A percentile compares a stretch with the other conserved stretches of the same genome.
Evolutionary conservation across 805 yeast species (phyloP).

Genomic region (Starmerella stellata): DNA sequence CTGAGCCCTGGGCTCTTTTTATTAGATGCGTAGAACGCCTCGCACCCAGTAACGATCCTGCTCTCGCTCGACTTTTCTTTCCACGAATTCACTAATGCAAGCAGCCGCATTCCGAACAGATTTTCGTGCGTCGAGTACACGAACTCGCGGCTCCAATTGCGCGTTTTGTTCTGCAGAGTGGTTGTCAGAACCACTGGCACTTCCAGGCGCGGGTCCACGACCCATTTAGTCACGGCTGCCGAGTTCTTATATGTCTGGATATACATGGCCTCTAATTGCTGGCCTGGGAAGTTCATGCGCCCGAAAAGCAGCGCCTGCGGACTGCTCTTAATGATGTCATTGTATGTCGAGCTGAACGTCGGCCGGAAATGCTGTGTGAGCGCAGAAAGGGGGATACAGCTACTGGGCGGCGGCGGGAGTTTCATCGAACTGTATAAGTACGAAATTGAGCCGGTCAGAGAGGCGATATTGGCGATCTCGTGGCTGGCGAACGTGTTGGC

Average conservation of each 20-base stretch:
- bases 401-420: conserved; percentile 29
- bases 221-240: conserved; percentile 57
- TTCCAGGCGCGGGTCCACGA: conserved; percentile 43
- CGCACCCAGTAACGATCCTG: conserved; percentile 60
- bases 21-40: conserved; percentile 69
- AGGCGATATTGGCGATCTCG: conserved; percentile 43
- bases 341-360: background rate
- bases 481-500: conserved; percentile 54
- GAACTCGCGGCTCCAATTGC: conserved; percentile 50
- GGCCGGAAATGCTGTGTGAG: conserved; percentile 16
- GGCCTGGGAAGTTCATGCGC: conserved; percentile 71
- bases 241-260: conserved; percentile 27
- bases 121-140: conserved; percentile 73
- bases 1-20: conserved; percentile 82
- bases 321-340: background rate
- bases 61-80: conserved; percentile 24
- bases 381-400: conserved; percentile 10
- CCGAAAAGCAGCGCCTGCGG: conserved; percentile 43
- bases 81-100: conserved; percentile 43
- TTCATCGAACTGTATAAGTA: conserved; percentile 57
- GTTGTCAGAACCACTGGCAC: conserved; percentile 31
- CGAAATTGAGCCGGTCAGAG: conserved; percentile 65
- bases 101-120: conserved; percentile 58
- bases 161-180: conserved; percentile 12
- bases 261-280: conserved; percentile 68